Conservation (phyloP, 129 eudicot species). For the Gnaphalium uliginosum region DNA sequence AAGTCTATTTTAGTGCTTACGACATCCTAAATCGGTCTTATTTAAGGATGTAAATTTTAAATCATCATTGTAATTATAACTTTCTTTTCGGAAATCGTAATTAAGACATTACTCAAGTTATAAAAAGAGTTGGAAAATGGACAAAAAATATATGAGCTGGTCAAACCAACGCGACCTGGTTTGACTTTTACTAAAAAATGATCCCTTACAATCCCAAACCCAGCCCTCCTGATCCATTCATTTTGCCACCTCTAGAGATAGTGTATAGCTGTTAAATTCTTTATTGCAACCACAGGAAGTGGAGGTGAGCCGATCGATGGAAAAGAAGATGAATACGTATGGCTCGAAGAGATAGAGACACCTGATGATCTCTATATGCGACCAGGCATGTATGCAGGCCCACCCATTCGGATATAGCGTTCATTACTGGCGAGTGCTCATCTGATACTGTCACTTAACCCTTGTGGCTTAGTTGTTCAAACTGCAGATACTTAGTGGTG, state of each 20-base stretch:
- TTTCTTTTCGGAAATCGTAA: no score
- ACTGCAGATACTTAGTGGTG: constrained; percentile 11
- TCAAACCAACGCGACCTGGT: background rate
- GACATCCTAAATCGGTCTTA: background rate
- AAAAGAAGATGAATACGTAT: constrained; percentile 73
- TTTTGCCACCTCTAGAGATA: background rate
- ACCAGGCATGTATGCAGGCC: constrained; percentile 67
- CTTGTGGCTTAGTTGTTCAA: constrained; percentile 25
- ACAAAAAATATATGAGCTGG: background rate
- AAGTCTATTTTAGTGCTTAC: background rate
- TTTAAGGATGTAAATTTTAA: background rate
- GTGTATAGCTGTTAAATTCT: constrained; percentile 2
- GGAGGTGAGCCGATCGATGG: constrained; percentile 35
- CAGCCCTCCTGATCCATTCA: background rate
- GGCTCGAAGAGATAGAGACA: constrained; percentile 80
- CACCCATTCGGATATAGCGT: constrained; percentile 49
- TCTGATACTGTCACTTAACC: constrained; percentile 11
- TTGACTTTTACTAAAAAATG: no score
- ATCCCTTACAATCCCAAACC: background rate
- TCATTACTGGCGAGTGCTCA: constrained; percentile 18
- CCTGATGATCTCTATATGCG: constrained; percentile 82
- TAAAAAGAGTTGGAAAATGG: no score
- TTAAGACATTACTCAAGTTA: no score
- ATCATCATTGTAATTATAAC: no score
- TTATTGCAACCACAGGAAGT: constrained; percentile 41